Evolutionary conservation across 176 grass and related monocot species (phyloP).

Genomic region (Saccharum officinarum): DNA sequence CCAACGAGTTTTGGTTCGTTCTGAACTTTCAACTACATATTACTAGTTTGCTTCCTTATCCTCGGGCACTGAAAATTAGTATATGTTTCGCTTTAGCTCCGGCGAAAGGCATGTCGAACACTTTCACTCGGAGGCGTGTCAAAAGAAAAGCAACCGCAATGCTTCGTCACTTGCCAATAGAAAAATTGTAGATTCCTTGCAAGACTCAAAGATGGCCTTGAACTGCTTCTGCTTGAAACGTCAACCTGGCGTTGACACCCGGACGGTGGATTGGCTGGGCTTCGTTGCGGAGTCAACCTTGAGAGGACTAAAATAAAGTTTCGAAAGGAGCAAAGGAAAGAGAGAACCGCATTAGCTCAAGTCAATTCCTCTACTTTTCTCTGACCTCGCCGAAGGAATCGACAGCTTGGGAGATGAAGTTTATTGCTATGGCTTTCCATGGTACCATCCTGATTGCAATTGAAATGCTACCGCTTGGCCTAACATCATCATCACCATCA

Average conservation of each 20-base stretch:
- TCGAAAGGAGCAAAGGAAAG: not conserved
- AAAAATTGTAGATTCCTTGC: not conserved
- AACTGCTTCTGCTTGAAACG: not conserved
- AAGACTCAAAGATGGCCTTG: constrained; percentile 37
- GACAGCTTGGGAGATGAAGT: constrained; percentile 26
- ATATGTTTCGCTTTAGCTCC: not conserved
- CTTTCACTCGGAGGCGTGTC: constrained; percentile 14
- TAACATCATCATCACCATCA: constrained; percentile 39
- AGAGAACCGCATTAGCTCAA: not conserved
- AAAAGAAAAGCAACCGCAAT: constrained; percentile 14
- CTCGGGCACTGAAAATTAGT: not conserved
- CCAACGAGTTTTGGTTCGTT: not conserved
- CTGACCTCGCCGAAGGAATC: constrained; percentile 1
- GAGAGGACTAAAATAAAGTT: not conserved
- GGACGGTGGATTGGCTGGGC: not conserved
- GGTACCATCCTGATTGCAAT: constrained; percentile 2
- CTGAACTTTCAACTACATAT: not conserved
- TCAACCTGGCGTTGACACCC: constrained; percentile 37
- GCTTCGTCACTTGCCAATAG: not conserved
- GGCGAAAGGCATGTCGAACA: constrained; percentile 28
- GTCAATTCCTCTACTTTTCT: constrained; percentile 39
- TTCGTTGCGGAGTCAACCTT: constrained; percentile 40
- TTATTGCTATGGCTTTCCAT: constrained; percentile 11
- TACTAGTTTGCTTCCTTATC: constrained; percentile 21
- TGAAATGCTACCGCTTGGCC: constrained; percentile 28